Conservation (phyloP, 495 filamentous ascomycete genomes). For the Echria macrotheca region DNA sequence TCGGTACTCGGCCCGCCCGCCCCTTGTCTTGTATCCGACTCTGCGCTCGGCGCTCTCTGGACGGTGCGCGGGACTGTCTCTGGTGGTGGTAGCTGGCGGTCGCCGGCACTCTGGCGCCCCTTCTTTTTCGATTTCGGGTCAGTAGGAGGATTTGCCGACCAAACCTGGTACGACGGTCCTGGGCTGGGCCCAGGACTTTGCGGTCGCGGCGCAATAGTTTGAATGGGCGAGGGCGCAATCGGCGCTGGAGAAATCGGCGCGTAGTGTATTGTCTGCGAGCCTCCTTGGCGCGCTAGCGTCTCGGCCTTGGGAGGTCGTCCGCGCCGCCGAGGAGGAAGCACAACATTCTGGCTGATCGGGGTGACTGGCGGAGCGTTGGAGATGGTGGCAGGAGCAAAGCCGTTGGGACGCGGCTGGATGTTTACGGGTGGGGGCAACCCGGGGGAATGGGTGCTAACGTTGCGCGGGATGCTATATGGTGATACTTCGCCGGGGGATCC, state of each 20-base stretch:
- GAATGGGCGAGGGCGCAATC: conserved; percentile 21
- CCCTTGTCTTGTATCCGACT: conserved; percentile 6
- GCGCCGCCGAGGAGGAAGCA: conserved; percentile 21
- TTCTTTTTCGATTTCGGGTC: conserved; percentile 14
- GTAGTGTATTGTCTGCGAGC: conserved; percentile 30
- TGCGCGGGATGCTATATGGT: conserved; percentile 14
- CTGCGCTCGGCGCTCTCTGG: background rate
- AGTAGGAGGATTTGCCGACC: background rate
- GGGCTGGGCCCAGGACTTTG: conserved; percentile 19
- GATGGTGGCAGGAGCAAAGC: conserved; percentile 24
- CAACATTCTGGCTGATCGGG: conserved; percentile 15
- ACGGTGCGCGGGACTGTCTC: conserved; percentile 12
- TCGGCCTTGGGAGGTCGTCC: conserved; percentile 27
- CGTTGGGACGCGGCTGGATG: conserved; percentile 36
- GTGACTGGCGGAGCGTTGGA: conserved; percentile 24
- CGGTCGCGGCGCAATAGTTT: conserved; percentile 16
- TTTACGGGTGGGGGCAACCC: conserved; percentile 13
- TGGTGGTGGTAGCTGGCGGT: conserved; percentile 7
- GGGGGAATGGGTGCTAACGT: conserved; percentile 27
- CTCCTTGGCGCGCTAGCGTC: conserved; percentile 11
- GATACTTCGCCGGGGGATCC: conserved; percentile 20
- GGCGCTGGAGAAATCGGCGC: conserved; percentile 36
- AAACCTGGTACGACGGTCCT: conserved; percentile 4
- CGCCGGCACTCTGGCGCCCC: conserved; percentile 9
- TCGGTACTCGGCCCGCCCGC: conserved; percentile 4